These are phyloP conservation scores for Backusella circina DNA, from an alignment of 192 early-diverging fungal genomes.

Conservation along the genomic window DNA sequence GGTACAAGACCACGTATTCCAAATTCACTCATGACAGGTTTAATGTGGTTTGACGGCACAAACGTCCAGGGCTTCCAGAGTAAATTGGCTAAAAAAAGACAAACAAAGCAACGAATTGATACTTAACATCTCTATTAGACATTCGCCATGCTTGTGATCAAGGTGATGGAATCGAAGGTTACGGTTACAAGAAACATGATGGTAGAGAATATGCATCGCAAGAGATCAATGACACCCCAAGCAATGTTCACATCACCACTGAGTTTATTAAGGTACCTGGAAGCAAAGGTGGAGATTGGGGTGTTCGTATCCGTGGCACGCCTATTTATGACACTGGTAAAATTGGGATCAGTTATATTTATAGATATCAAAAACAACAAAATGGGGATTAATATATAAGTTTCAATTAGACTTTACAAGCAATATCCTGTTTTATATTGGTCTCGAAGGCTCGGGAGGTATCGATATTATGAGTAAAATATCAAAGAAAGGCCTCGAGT, in stretches of 20 bases:
- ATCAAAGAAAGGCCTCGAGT: slow-evolving; percentile 27
- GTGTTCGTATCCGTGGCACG: slow-evolving; percentile 70
- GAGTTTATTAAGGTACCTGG: slow-evolving; percentile 72
- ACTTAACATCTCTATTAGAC: slow-evolving; percentile 30
- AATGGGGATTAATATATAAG: background rate
- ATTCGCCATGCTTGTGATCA: slow-evolving; percentile 94
- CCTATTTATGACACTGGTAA: slow-evolving; percentile 46
- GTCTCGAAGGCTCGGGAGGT: slow-evolving; percentile 68
- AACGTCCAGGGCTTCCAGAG: slow-evolving; percentile 50
- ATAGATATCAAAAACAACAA: no score
- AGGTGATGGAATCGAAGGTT: slow-evolving; percentile 70
- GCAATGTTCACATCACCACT: slow-evolving; percentile 65
- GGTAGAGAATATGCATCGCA: slow-evolving; percentile 80
- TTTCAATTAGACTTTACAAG: slow-evolving; percentile 33
- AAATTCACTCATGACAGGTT: slow-evolving; percentile 77
- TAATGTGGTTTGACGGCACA: slow-evolving; percentile 89
- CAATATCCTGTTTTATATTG: slow-evolving; percentile 74
- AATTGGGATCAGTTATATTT: background rate
- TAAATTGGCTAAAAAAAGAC: slow-evolving; percentile 14
- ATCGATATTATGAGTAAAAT: slow-evolving; percentile 42
- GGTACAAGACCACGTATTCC: slow-evolving; percentile 77
- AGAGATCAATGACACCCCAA: slow-evolving; percentile 59
- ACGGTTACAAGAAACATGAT: slow-evolving; percentile 86
- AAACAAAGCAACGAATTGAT: background rate
- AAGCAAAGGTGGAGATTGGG: slow-evolving; percentile 75